Evolutionary conservation across 768 basidiomycete species (phyloP), one percentile per base, ranked within the genome.

Genomic region (Mycena polygramma): DNA sequence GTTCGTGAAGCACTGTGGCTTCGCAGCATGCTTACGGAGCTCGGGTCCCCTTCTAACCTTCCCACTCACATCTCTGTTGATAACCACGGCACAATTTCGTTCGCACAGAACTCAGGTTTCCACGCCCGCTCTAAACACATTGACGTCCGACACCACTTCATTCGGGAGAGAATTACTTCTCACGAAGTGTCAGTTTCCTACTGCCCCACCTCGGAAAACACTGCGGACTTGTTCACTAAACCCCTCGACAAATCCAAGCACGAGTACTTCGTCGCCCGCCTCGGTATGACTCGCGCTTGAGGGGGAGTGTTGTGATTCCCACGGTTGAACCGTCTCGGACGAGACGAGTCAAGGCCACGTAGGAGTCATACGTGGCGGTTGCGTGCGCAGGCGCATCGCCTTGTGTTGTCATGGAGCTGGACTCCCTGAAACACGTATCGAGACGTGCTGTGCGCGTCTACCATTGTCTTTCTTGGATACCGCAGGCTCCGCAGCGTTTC

Each of bases 221-320:
- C 57, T 13, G 57, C 57, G 43, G 58, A 60, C 35, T n/a, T 60
- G 30, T 60, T 60, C 13, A 60, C 58, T 41, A 60, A 60, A 36
- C 15, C 58, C 20, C 58, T 60, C 10, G 58, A 60, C 58, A 60
- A 60, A 22, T 60, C 45, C 58, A 60, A 60, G 57, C 57, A 58
- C 41, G 57, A 58, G 58, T 60, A 60, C 58, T 60, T 60, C 46
- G 58, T 60, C 58, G 17, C 45, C 20, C 58, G 58, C 30, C 58
- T 60, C 58, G 58, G 58, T 60, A 49, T 60, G 58, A 60, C 58
- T 60, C 58, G 58, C 17, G 58, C 58, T 60, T 60, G 46, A 60
- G 58, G 58, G 58, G 58, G 58, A 59, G 57, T 59, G 57, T 59
- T 59, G 57, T 59, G 4, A n/a, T 41, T 41, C 41, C 41, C 41